Evolutionary conservation across 2,329 filamentous ascomycete genomes (phyloP).

Genomic region (Fusarium floridanum): DNA sequence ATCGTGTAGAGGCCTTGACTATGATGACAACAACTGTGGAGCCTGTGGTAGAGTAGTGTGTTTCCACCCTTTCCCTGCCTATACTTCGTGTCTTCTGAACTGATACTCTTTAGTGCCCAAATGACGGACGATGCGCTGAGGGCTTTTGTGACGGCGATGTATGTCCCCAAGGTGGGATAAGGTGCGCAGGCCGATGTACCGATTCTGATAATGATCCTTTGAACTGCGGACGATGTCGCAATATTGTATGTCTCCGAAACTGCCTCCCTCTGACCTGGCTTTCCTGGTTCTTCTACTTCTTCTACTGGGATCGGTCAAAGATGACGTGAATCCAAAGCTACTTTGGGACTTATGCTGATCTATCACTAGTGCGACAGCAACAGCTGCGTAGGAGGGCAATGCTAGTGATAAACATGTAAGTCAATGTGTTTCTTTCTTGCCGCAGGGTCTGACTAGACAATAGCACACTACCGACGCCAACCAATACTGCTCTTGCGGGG

Average conservation of each 20-base stretch:
- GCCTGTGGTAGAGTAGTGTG: background rate
- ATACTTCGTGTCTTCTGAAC: background rate
- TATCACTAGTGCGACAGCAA: background rate
- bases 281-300: background rate
- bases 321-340: background rate
- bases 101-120: background rate
- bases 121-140: background rate
- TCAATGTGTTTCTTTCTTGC: background rate
- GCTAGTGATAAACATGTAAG: background rate
- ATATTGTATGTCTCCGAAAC: background rate
- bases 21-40: background rate
- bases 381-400: background rate
- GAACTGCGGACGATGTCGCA: background rate
- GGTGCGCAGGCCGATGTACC: background rate
- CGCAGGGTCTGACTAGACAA: background rate
- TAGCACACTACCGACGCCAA: background rate
- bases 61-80: background rate
- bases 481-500: background rate
- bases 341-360: background rate
- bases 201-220: background rate
- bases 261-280: background rate
- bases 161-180: background rate
- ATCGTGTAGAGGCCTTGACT: background rate
- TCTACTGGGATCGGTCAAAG: background rate
- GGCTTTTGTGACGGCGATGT: background rate